A percentile compares a stretch with the other conserved stretches of the same genome.
Evolutionary conservation across 179 eudicot genomes (phyloP).

Genomic region (Camellia oleifera): DNA sequence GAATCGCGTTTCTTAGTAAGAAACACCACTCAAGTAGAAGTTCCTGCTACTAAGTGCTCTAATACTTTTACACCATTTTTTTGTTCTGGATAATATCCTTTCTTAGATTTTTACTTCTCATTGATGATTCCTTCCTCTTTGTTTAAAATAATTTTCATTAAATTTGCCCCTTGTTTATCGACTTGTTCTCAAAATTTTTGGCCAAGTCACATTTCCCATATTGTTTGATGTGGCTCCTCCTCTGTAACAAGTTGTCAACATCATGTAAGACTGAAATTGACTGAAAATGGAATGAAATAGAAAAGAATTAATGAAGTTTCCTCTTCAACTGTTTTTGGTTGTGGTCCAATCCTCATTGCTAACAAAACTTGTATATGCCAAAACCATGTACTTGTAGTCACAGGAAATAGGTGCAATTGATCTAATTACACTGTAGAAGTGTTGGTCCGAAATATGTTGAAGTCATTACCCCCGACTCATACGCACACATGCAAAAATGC

Average conservation of each 20-base stretch:
- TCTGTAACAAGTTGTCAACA: background rate
- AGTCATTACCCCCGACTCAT: background rate
- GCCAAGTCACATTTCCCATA: background rate
- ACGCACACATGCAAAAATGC: background rate
- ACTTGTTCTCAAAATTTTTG: background rate
- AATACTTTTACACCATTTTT: no score
- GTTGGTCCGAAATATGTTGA: background rate
- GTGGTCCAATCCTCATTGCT: no score
- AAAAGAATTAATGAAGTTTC: background rate
- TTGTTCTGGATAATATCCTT: no score
- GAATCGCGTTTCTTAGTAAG: no score
- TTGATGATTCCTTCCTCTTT: no score
- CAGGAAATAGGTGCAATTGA: background rate
- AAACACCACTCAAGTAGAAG: no score
- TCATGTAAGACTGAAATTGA: background rate
- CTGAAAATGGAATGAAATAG: background rate
- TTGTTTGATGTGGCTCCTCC: background rate
- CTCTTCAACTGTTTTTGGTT: background rate
- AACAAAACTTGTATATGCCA: no score
- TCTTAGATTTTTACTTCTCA: no score
- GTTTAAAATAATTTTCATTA: no score
- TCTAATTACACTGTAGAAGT: background rate
- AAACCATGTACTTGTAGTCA: no score
- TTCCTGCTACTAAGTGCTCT: no score
- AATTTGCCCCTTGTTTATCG: background rate